These are phyloP conservation scores for Vicia faba DNA, from an alignment of 306 rosid genomes.

Conservation along the genomic window DNA sequence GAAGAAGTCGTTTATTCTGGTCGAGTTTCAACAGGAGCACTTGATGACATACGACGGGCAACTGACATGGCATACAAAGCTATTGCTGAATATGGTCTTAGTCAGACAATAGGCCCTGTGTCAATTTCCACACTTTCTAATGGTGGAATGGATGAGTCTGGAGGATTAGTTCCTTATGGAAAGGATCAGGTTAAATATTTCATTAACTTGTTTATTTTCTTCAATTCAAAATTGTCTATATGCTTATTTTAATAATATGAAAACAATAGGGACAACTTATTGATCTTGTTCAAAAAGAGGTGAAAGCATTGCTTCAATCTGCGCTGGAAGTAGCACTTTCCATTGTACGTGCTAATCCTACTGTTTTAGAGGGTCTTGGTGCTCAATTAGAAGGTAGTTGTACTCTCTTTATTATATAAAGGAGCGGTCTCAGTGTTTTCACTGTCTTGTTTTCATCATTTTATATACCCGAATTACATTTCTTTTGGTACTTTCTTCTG, in stretches of 20 bases:
- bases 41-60: slow-evolving; percentile 94
- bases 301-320: slow-evolving; percentile 81
- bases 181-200: slow-evolving; percentile 84
- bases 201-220: slow-evolving; percentile 22
- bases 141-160: slow-evolving; percentile 93
- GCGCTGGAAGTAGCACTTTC: slow-evolving; percentile 79
- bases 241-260: slow-evolving; percentile 48
- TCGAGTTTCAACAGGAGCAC: slow-evolving; percentile 96
- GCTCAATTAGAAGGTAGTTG: slow-evolving; percentile 87
- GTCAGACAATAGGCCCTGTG: slow-evolving; percentile 84
- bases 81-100: slow-evolving; percentile 96
- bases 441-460: background rate
- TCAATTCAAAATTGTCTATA: slow-evolving; percentile 20
- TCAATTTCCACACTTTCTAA: slow-evolving; percentile 79
- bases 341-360: slow-evolving; percentile 91
- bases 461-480: background rate
- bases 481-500: slow-evolving; percentile 6
- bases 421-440: background rate
- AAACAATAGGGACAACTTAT: slow-evolving; percentile 84
- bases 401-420: background rate
- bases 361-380: slow-evolving; percentile 97
- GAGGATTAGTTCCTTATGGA: slow-evolving; percentile 79
- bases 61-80: slow-evolving; percentile 99
- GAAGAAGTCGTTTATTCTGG: slow-evolving; percentile 95
- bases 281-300: slow-evolving; percentile 94